These are phyloP conservation scores for Populus nigra DNA, from an alignment of 345 rosid genomes.

Conservation along the genomic window DNA sequence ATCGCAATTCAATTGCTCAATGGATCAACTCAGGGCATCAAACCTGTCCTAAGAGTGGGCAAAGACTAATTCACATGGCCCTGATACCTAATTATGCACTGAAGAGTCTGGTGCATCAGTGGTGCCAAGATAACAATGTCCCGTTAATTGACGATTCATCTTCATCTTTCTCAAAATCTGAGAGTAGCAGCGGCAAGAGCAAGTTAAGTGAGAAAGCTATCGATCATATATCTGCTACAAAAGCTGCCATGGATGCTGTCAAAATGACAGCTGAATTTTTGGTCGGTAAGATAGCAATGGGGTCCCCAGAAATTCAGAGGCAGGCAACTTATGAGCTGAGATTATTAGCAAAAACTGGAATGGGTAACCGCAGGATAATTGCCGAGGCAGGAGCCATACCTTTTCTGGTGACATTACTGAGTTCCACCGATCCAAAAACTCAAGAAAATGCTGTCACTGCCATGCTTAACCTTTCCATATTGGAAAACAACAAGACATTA, in stretches of 20 bases:
- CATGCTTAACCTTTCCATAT: conserved; percentile 60
- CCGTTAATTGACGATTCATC: conserved; percentile 36
- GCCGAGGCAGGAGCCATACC: conserved; percentile 71
- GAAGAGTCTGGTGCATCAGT: conserved; percentile 55
- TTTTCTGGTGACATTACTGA: conserved; percentile 48
- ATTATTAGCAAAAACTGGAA: conserved; percentile 60
- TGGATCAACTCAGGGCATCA: conserved; percentile 74
- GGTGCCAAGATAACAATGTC: conserved; percentile 66
- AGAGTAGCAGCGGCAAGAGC: conserved; percentile 29
- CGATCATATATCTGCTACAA: conserved; percentile 50
- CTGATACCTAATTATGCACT: conserved; percentile 63
- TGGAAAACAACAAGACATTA: conserved; percentile 56
- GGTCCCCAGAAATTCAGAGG: conserved; percentile 54
- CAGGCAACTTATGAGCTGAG: conserved; percentile 72
- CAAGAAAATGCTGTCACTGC: conserved; percentile 73
- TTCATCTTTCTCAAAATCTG: conserved; percentile 31
- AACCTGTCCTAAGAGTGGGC: conserved; percentile 65
- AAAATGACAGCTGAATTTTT: conserved; percentile 70
- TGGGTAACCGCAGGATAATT: conserved; percentile 59
- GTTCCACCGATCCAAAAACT: conserved; percentile 48
- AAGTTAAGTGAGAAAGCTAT: conserved; percentile 29
- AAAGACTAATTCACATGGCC: conserved; percentile 63
- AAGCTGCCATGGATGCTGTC: conserved; percentile 48
- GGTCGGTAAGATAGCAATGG: conserved; percentile 72
- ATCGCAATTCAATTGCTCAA: conserved; percentile 55